Evolutionary conservation across 1,284 basidiomycete species (phyloP).

Genomic region (Dichomitus squalens): DNA sequence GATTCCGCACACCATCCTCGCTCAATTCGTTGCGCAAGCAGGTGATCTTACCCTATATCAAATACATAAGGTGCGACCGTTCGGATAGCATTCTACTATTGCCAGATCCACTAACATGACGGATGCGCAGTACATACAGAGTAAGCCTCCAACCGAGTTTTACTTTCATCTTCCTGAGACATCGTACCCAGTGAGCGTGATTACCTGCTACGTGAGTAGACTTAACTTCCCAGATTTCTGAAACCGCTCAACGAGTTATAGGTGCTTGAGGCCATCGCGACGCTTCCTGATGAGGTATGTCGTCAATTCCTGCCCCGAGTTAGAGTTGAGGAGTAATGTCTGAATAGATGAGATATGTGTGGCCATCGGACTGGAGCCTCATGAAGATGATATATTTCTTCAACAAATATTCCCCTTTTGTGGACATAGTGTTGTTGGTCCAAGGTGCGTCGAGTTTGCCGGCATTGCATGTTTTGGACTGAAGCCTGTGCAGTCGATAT

Average conservation of each 20-base stretch:
- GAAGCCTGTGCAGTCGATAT: not conserved
- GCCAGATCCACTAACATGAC: not conserved
- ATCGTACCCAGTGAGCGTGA: not conserved
- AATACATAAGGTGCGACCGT: not conserved
- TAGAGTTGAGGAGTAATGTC: no score
- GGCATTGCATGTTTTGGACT: not conserved
- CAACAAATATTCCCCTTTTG: not conserved
- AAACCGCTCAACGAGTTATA: not conserved
- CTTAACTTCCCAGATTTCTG: not conserved
- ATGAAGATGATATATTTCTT: not conserved
- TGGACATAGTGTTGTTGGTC: not conserved
- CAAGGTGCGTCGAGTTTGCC: not conserved
- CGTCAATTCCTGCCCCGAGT: not conserved
- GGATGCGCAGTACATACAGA: not conserved
- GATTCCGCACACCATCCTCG: not conserved
- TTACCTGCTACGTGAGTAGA: not conserved
- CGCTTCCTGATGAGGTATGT: constrained; percentile 1
- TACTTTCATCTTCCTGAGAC: not conserved
- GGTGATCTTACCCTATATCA: not conserved
- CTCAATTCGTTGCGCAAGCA: not conserved
- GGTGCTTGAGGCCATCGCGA: not conserved
- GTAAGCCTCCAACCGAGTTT: not conserved
- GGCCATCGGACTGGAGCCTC: not conserved
- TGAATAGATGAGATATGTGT: not conserved
- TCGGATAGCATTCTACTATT: no score